These are phyloP conservation scores for Vararia minispora DNA, from an alignment of 768 basidiomycete species.

Conservation along the genomic window DNA sequence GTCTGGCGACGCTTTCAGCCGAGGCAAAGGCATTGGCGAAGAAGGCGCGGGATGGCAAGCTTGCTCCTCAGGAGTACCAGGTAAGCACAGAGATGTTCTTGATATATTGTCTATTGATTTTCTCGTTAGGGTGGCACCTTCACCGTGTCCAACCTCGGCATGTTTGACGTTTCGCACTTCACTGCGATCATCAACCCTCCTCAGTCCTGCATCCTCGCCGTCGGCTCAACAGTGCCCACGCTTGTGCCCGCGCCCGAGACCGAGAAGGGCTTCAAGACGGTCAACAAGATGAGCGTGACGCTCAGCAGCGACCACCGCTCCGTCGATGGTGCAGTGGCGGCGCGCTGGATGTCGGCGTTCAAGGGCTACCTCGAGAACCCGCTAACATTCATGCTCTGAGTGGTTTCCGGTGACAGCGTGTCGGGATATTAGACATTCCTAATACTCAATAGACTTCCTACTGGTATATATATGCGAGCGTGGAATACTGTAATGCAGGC, in stretches of 20 bases:
- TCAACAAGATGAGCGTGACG: constrained; percentile 91
- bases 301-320: constrained; percentile 91
- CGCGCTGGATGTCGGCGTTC: constrained; percentile 87
- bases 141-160: constrained; percentile 98
- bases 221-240: constrained; percentile 80
- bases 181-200: constrained; percentile 99
- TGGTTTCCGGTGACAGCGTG: too few relatives aligned
- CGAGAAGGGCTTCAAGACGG: constrained; percentile 91
- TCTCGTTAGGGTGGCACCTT: constrained; percentile 79
- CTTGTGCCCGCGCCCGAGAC: constrained; percentile 80
- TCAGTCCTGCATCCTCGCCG: constrained; percentile 94
- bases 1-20: constrained; percentile 84
- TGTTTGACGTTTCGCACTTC: constrained; percentile 92
- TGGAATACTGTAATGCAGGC: too few relatives aligned
- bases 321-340: constrained; percentile 93
- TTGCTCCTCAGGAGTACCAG: constrained; percentile 94
- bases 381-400: constrained; percentile 88
- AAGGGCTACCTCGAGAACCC: constrained; percentile 97
- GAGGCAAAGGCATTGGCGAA: constrained; percentile 89
- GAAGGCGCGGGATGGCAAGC: constrained; percentile 94
- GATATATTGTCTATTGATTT: not conserved
- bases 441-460: too few relatives aligned
- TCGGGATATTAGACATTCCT: too few relatives aligned
- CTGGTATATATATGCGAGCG: too few relatives aligned
- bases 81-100: constrained; percentile 24